Evolutionary conservation across 179 eudicot genomes (phyloP).

Genomic region (Pouteria campechiana): DNA sequence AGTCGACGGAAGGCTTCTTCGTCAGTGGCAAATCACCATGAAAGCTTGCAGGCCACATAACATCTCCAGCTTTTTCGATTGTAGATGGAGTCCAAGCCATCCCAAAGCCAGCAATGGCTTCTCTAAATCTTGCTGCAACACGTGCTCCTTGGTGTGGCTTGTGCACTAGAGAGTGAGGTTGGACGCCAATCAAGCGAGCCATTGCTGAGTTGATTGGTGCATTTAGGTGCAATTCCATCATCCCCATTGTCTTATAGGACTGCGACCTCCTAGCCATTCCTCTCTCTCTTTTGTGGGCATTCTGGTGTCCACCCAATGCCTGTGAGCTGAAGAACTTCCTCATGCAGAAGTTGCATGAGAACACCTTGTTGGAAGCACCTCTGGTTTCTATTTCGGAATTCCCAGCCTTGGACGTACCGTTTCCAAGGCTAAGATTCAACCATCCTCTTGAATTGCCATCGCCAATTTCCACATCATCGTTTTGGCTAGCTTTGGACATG

Average conservation of each 20-base stretch:
- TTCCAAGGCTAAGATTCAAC: too few species aligned
- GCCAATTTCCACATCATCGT: too few species aligned
- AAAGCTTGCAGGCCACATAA: slow-evolving; percentile 31
- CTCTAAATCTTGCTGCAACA: slow-evolving; percentile 2
- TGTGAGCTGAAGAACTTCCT: slow-evolving; percentile 31
- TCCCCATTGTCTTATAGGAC: too few species aligned
- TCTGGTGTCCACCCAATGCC: slow-evolving; percentile 42
- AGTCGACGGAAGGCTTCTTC: too few species aligned
- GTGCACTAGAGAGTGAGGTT: slow-evolving; percentile 27
- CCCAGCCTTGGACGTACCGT: too few species aligned
- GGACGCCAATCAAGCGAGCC: slow-evolving; percentile 24
- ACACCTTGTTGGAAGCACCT: slow-evolving; percentile 7
- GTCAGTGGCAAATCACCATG: too few species aligned
- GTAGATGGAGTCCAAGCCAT: slow-evolving; percentile 3
- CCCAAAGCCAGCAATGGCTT: slow-evolving; percentile 3
- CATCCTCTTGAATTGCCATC: too few species aligned
- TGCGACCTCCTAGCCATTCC: slow-evolving; percentile 24
- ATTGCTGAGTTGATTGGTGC: slow-evolving; percentile 3
- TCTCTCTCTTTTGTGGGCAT: slow-evolving; percentile 36
- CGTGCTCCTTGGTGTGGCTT: slow-evolving; percentile 9
- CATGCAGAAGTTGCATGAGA: slow-evolving; percentile 21
- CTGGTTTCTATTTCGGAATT: too few species aligned
- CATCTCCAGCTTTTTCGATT: slow-evolving; percentile 2
- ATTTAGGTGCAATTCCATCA: too few species aligned
- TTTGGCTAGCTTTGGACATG: too few species aligned